Base-by-base conservation (phyloP, 208 protist species). In the Endotrypanum monterogeii region DNA sequence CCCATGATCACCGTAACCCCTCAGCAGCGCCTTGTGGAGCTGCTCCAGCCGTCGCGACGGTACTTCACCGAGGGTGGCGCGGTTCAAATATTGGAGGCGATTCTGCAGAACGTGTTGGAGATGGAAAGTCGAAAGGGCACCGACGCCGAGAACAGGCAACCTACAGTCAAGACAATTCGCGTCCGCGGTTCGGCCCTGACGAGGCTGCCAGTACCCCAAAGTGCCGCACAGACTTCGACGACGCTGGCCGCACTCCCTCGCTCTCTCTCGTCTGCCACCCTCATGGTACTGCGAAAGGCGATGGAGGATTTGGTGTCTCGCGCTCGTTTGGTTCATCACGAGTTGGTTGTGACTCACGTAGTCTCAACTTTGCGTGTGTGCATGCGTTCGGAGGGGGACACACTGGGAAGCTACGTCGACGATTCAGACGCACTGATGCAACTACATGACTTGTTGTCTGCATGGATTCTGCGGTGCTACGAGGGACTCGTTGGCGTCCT, bases 171-270 rank as follows among this genome's bases (percentile, higher is more conserved):
- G 52, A n/a, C 63, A 23, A 61, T 57, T 9, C 76, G 76, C 48
- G 57, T 81, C 23, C 76, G 76, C 28, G 76, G 76, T 30, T 71
- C 70, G 41, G 56, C 76, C 6, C 56, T 81, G 35, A 71, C 76
- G 32, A 76, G 72, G 76, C 50, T 71, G 57, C 60, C 41, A 23
- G 20, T 55, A 8, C 23, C 12, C 1, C 54, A 73, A 23, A 55
- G 50, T 39, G 35, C 48, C 0, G 48, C 46, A 0, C 23, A 41
- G 37, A 37, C 56, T 20, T 50, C 66, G 25, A 37, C 73, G n/a
- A 48, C 76, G 18, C 57, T 81, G 25, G 71, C 76, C 30, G n/a
- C 51, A 67, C 65, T 76, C 1, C 76, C 76, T 55, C 37, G 50
- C 23, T 39, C 41, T 30, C 51, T 56, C 57, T 76, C 76, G n/a